A percentile compares a stretch with the other conserved stretches of the same genome.
Conservation (phyloP, 805 yeast species). For the Suhomyces prunicola region DNA sequence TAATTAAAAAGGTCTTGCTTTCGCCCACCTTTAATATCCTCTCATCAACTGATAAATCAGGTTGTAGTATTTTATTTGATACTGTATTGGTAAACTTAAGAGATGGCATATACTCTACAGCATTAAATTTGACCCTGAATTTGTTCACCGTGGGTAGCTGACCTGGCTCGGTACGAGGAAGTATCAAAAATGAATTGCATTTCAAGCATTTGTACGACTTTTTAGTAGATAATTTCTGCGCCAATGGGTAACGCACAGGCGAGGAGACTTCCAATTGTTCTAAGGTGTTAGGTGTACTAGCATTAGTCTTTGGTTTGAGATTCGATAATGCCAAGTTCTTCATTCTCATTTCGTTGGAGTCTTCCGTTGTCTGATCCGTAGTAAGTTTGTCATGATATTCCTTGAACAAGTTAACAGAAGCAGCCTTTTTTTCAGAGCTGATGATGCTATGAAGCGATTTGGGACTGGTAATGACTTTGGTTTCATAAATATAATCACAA, state of each 20-base stretch:
- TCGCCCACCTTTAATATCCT: constrained; percentile 9
- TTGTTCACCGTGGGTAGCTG: constrained; percentile 23
- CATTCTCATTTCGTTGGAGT: background rate
- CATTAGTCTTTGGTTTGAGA: background rate
- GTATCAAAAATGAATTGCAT: constrained; percentile 25
- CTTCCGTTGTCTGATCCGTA: background rate
- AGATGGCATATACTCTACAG: constrained; percentile 33
- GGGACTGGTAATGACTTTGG: constrained; percentile 40
- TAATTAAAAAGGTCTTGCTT: constrained; percentile 21
- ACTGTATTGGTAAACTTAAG: constrained; percentile 18
- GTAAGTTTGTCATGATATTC: background rate
- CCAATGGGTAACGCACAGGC: constrained; percentile 16
- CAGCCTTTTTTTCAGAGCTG: constrained; percentile 6
- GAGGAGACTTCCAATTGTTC: background rate
- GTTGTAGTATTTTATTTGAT: constrained; percentile 5
- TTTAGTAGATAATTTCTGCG: constrained; percentile 24
- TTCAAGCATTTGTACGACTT: constrained; percentile 23
- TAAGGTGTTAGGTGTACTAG: background rate
- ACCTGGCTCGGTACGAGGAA: constrained; percentile 25
- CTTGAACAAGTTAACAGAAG: background rate
- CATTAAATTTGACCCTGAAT: constrained; percentile 27
- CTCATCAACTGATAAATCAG: constrained; percentile 2
- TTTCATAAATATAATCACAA: constrained; percentile 33
- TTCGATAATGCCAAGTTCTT: constrained; percentile 10
- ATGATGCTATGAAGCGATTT: constrained; percentile 34